Base-by-base conservation (phyloP, 176 grass and related monocot species). In the Musa beccarii region DNA sequence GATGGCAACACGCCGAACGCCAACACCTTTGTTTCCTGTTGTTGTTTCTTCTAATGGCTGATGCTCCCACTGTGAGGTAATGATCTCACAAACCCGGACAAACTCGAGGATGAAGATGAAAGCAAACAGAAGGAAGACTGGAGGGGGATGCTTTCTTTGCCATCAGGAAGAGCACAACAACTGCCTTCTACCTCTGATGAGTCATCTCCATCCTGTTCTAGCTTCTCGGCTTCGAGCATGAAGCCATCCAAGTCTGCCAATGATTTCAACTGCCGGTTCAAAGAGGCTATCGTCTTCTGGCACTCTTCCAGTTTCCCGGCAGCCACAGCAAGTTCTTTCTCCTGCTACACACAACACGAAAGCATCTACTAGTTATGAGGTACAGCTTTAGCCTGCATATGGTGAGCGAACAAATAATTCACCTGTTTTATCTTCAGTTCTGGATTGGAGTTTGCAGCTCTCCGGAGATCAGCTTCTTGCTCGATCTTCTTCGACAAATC, bases 271-370 rank as follows among this genome's bases (percentile, higher is more conserved):
- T 99, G 96, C 16, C 75, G 86, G 19, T 89, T 85, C 0, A 99
- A 86, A 79, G 92, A 95, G 9, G 96, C 88, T 0, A 99, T 99
- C 8, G 96, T 99, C 82, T 89, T 99, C 71, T 92, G 96, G 78
- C 96, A 99, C 74, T 94, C 96, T 0, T 79, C 86, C 3, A 99
- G 84, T 78, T 92, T 99, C 72, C 85, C 96, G 26, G 96, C 88
- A 76, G 95, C 95, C 75, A 84, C 65, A 11, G 79, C 69, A 69
- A 88, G 20, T 22, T 95, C 91, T 64, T 87, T 89, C 71, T 92
- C 91, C 96, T 99, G 86, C 34, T 11, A 86, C 6, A 69, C n/a
- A 51, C 0, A 53, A 51, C 22, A 66, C 16, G 63, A 2, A 19
- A 13, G 53, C 22, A 78, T 22, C 16, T n/a, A 68, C 24, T 26